Evolutionary conservation across 2,329 filamentous ascomycete species (phyloP).

Genomic region (Colletotrichum eleusines): DNA sequence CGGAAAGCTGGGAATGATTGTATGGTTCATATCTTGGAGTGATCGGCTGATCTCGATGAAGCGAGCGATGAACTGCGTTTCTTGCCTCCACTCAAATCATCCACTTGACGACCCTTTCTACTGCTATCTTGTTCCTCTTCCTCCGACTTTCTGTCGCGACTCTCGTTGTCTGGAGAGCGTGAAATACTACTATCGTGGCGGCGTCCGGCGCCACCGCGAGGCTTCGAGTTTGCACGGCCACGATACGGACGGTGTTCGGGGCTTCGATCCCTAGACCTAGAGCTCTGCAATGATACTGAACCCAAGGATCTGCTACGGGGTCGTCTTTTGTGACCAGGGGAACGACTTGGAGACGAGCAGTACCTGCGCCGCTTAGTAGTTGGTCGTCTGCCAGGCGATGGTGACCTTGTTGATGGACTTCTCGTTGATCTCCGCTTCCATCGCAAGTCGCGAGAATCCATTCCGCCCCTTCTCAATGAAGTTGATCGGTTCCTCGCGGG

Average conservation of each 20-base stretch:
- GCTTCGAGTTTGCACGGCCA: constrained; percentile 35
- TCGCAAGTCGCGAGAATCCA: constrained; percentile 42
- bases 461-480: constrained; percentile 50
- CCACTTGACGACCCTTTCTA: constrained; percentile 2
- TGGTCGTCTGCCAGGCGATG: constrained; percentile 54
- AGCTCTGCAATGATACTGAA: constrained; percentile 55
- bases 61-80: constrained; percentile 65
- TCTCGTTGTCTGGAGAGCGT: not conserved
- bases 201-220: not conserved
- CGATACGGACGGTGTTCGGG: constrained; percentile 46
- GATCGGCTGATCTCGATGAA: constrained; percentile 57
- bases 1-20: not conserved
- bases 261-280: constrained; percentile 55
- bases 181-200: constrained; percentile 8
- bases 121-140: not conserved
- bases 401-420: constrained; percentile 49
- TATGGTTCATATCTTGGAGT: constrained; percentile 2
- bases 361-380: constrained; percentile 64
- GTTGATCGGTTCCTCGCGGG: constrained; percentile 56
- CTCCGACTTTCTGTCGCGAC: not conserved
- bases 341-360: constrained; percentile 62
- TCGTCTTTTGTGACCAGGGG: constrained; percentile 54
- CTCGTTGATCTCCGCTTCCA: constrained; percentile 44
- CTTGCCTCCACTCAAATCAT: constrained; percentile 44
- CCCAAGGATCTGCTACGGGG: constrained; percentile 50